Conservation (phyloP, 2,329 filamentous ascomycete genomes). For the Exutisphaerella laricina region DNA sequence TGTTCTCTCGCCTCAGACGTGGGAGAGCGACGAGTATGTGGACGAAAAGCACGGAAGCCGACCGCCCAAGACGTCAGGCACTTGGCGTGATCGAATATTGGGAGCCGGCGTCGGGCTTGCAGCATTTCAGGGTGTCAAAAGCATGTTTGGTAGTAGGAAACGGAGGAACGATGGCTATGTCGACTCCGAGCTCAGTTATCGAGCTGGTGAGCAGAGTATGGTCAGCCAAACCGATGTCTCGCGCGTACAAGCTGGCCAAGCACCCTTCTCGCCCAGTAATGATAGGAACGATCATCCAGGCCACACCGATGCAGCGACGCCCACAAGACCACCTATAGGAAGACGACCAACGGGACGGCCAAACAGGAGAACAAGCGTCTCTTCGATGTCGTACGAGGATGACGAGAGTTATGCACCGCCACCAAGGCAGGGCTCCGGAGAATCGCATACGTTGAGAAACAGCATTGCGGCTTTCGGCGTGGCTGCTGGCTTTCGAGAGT, state of each 20-base stretch:
- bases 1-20: conserved; percentile 25
- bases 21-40: conserved; percentile 25
- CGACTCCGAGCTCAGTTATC: conserved; percentile 44
- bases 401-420: conserved; percentile 25
- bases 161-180: conserved; percentile 48
- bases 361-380: conserved; percentile 38
- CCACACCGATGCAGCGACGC: conserved; percentile 26
- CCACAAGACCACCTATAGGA: conserved; percentile 34
- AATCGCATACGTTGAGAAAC: conserved; percentile 36
- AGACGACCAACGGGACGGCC: conserved; percentile 19
- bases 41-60: conserved; percentile 38
- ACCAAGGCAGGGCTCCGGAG: conserved; percentile 11
- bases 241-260: conserved; percentile 50
- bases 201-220: conserved; percentile 38
- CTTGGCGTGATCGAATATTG: conserved; percentile 44
- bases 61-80: conserved; percentile 22
- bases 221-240: conserved; percentile 45
- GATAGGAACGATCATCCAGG: conserved; percentile 13
- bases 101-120: conserved; percentile 44
- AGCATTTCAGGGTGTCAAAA: conserved; percentile 33
- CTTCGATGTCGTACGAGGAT: conserved; percentile 37
- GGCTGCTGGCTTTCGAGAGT: conserved; percentile 35
- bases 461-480: conserved; percentile 44
- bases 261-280: conserved; percentile 42
- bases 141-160: conserved; percentile 55